Base-by-base conservation (phyloP, 2,329 filamentous ascomycete species). In the Geoglossum cookeanum region DNA sequence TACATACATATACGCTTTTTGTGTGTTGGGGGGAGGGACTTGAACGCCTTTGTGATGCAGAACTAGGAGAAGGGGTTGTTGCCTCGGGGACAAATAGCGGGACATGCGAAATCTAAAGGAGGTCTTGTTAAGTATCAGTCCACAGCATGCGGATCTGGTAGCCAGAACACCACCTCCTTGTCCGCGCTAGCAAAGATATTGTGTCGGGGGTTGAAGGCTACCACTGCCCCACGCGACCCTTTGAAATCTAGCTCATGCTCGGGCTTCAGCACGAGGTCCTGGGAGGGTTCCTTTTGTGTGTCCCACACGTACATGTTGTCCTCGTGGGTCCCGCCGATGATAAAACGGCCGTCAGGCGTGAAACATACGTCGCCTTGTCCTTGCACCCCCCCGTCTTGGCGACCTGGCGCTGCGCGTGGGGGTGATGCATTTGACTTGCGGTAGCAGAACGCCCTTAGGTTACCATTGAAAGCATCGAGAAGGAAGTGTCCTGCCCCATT, bases 151-250 rank as follows among this genome's bases (percentile, higher is more conserved):
- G 32, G 56, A 58, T 58, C 54, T 8, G 57, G 57, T 22, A 58
- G 17, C 57, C 57, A 55, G 30, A 53, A 58, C 42, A 87, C 71
- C 59, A 88, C 73, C 57, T 96, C 89, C 65, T 84, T 84, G 64
- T 97, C 90, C 3, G 88, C 92, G 49, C 84, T 92, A 7, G 88
- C 90, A 62, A 97, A 78, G 73, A 96, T 83, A 69, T 97, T 96
- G 69, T 85, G 92, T 55, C 90, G 78, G 30, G 90, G 92, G 67
- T 96, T 97, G 68, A 89, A 92, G 27, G 85, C 87, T 47, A 95
- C 75, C 11, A 94, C 78, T 0, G 85, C 85, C 3, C 80, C 80
- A 70, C 49, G 49, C 15, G 80, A 81, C 67, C 75, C 81, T 72
- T 78, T 56, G 51, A 33, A 45, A 45, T 57, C 54, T 15, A 57